Conservation (phyloP, 495 filamentous ascomycete species). For the Terfezia claveryi region DNA sequence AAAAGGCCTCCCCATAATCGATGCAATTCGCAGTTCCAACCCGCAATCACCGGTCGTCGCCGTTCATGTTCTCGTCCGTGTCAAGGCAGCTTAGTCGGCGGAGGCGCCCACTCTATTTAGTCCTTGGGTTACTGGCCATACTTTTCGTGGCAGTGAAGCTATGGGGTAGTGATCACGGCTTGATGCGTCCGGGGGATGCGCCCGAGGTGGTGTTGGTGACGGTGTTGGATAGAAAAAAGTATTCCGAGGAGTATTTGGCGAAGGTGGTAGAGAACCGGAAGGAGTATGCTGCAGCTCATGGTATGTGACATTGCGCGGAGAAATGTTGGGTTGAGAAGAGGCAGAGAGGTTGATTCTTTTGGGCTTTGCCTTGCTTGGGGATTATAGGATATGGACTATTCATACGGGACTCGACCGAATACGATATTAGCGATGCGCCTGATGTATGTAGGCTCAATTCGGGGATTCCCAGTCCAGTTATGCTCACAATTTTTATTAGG, state of each 20-base stretch:
- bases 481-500: background rate
- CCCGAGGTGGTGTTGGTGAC: conserved; percentile 75
- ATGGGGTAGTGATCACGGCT: conserved; percentile 22
- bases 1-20: no score
- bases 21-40: conserved; percentile 91
- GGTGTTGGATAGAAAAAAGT: conserved; percentile 41
- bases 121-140: conserved; percentile 36
- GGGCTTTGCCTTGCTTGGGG: background rate
- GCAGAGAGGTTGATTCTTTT: background rate
- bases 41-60: conserved; percentile 52
- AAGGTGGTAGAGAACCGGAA: conserved; percentile 61
- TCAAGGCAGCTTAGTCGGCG: conserved; percentile 34
- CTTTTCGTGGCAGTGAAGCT: conserved; percentile 40
- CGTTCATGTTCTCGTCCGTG: conserved; percentile 36
- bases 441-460: conserved; percentile 2
- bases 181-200: conserved; percentile 39
- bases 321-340: background rate
- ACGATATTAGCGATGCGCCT: conserved; percentile 47
- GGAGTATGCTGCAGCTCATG: conserved; percentile 72
- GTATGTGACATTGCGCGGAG: conserved; percentile 27
- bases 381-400: conserved; percentile 64
- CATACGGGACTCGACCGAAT: conserved; percentile 52
- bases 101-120: conserved; percentile 40
- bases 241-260: conserved; percentile 39
- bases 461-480: no score